Conservation (phyloP, 305 asterid genomes). For the Fraxinus angustifolia region DNA sequence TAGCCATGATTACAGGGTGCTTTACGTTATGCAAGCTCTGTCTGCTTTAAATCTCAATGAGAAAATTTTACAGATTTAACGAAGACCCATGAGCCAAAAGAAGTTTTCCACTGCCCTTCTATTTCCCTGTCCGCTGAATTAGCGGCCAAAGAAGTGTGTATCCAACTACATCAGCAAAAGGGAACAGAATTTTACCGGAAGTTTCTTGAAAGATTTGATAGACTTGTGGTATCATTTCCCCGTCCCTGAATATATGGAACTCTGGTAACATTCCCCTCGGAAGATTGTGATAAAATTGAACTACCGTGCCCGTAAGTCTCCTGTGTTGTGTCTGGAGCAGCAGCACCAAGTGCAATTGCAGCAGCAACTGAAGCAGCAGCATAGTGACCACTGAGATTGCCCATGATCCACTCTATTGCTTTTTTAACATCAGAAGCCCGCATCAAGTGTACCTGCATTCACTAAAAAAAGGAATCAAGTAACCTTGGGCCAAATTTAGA, state of each 20-base stretch:
- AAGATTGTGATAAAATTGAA: slow-evolving; percentile 49
- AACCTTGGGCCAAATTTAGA: slow-evolving; percentile 42
- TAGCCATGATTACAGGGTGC: neutral
- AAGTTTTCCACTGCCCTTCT: neutral
- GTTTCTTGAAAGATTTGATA: slow-evolving; percentile 65
- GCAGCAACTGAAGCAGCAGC: slow-evolving; percentile 99
- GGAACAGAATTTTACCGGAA: slow-evolving; percentile 59
- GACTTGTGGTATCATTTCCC: slow-evolving; percentile 62
- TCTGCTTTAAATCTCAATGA: slow-evolving; percentile 8
- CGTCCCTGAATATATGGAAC: slow-evolving; percentile 47
- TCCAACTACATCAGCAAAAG: slow-evolving; percentile 17
- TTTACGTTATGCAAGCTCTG: slow-evolving; percentile 15
- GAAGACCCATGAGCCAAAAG: neutral
- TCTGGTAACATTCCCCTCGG: slow-evolving; percentile 39
- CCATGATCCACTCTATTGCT: slow-evolving; percentile 94
- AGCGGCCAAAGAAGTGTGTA: neutral
- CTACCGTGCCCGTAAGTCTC: slow-evolving; percentile 50
- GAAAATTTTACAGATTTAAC: slow-evolving; percentile 8
- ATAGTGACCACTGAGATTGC: slow-evolving; percentile 87
- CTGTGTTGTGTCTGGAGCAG: slow-evolving; percentile 63
- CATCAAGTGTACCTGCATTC: slow-evolving; percentile 92
- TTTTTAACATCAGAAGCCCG: slow-evolving; percentile 96
- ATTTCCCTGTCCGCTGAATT: neutral
- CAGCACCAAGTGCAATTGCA: slow-evolving; percentile 92
- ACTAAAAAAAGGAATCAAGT: slow-evolving; percentile 81